Percentiles rank a stretch among this genome's conserved stretches.
Evolutionary conservation across 2,329 filamentous ascomycete genomes (phyloP).

Genomic region (Fusarium mexicanum): DNA sequence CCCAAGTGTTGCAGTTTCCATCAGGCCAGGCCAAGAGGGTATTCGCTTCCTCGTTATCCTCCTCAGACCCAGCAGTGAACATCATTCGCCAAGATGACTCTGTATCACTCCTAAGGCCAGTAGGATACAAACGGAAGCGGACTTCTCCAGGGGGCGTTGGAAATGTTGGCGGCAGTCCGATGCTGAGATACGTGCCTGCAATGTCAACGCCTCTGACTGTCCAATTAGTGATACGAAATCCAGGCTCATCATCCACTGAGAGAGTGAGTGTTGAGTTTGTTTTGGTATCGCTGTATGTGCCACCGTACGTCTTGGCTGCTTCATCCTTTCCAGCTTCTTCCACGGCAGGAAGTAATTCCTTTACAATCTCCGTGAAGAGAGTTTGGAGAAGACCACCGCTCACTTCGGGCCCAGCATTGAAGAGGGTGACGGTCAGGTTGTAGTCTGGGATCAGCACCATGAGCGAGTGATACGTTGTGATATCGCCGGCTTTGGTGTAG

Average conservation of each 20-base stretch:
- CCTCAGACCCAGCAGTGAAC: not conserved
- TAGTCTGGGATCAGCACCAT: conserved; percentile 9
- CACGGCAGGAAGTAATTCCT: not conserved
- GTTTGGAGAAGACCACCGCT: not conserved
- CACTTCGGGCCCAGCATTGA: conserved; percentile 3
- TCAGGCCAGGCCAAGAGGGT: conserved; percentile 9
- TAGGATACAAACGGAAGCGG: conserved; percentile 16
- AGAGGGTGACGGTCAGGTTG: not conserved
- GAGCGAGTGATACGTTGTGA: conserved; percentile 6
- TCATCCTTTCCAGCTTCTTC: conserved; percentile 19
- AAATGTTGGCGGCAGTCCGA: not conserved
- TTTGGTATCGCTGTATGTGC: not conserved
- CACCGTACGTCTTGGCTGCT: not conserved
- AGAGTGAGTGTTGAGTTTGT: conserved; percentile 1
- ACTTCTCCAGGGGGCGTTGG: not conserved
- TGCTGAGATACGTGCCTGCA: not conserved
- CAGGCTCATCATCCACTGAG: conserved; percentile 2
- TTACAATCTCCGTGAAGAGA: not conserved
- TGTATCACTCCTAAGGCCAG: not conserved
- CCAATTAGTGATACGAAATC: conserved; percentile 6
- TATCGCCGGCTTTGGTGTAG: conserved; percentile 15
- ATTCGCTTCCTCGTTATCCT: not conserved
- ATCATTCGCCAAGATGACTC: conserved; percentile 15
- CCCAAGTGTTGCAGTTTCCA: conserved; percentile 4
- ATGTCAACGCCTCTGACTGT: conserved; percentile 14